Base-by-base conservation (phyloP, 177 flowering plant genomes). In the Vitis hybrid region DNA sequence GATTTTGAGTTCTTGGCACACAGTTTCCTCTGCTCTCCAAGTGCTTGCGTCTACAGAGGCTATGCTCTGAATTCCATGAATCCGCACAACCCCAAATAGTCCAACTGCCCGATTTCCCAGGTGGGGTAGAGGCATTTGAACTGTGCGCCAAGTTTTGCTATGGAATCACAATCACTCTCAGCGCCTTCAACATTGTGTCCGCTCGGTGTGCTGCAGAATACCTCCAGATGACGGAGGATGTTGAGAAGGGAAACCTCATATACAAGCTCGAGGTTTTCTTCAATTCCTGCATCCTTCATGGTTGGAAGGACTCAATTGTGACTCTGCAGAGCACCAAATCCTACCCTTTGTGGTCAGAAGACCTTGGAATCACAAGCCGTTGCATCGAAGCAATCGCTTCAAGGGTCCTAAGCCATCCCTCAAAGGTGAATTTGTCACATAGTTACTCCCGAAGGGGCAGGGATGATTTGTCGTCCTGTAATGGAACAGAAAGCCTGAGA, bases 21-120 rank as follows among this genome's bases (percentile, higher is more conserved):
- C 90, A 96, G 99, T 96, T 92, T 81, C 99, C 99, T 45, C 81
- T 96, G 76, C 83, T 96, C 9, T 96, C 98, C 66, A 94, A 93
- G 74, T 92, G 95, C 69, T 68, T 84, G 78, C 82, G 83, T 10
- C 79, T 96, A 51, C 98, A 90, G 65, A 80, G 72, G 70, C 70
- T 90, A 16, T 89, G 89, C 65, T 79, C 90, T 0, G 93, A 92
- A 69, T 80, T 81, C n/a, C 78, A 80, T 10, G 90, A 88, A 29
- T 64, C 90, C 10, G 77, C 91, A 2, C 85, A 80, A 6, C 85
- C 81, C 59, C 88, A 86, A 68, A 75, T 85, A 61, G 63, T 96
- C 78, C 87, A 89, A 55, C 85, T 93, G 3, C 84, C 85, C 15
- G 94, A 93, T 71, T 88, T 93, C 67, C 99, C 98, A 0, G 97